These are phyloP conservation scores for Rubia balearica DNA, from an alignment of 305 asterid species.

Conservation along the genomic window DNA sequence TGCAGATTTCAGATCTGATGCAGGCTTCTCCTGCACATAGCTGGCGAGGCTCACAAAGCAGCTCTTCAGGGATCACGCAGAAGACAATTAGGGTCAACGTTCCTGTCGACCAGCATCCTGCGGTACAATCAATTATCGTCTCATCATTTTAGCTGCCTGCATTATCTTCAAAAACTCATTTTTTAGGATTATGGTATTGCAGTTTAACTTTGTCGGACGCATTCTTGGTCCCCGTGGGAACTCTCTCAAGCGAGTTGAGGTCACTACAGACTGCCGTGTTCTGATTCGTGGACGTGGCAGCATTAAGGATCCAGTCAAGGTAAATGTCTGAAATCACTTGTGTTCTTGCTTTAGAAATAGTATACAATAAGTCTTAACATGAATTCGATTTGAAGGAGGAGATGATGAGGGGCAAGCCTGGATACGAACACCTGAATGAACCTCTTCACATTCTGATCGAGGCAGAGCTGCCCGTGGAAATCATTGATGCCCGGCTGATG, in stretches of 20 bases:
- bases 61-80: slow-evolving; percentile 88
- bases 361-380: neutral
- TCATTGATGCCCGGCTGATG: slow-evolving; percentile 83
- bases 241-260: slow-evolving; percentile 96
- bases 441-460: slow-evolving; percentile 93
- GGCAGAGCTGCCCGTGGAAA: slow-evolving; percentile 91
- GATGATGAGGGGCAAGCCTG: slow-evolving; percentile 96
- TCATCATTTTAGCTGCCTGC: slow-evolving; percentile 9
- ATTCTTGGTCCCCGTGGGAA: slow-evolving; percentile 99
- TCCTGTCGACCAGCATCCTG: slow-evolving; percentile 89
- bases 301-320: slow-evolving; percentile 92
- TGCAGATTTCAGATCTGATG: slow-evolving; percentile 76
- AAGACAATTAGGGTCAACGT: slow-evolving; percentile 93
- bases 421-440: slow-evolving; percentile 94
- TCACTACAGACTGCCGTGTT: slow-evolving; percentile 92
- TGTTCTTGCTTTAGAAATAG: neutral
- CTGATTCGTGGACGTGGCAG: slow-evolving; percentile 94
- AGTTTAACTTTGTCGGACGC: slow-evolving; percentile 97
- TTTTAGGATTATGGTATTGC: slow-evolving; percentile 25
- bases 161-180: slow-evolving; percentile 4
- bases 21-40: slow-evolving; percentile 67
- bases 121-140: slow-evolving; percentile 36
- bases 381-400: slow-evolving; percentile 61
- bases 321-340: slow-evolving; percentile 19
- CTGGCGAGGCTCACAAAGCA: slow-evolving; percentile 84